phyloP scores from a whole-genome alignment of 2,329 filamentous ascomycete species.

The Colletotrichum liaoningense region DNA sequence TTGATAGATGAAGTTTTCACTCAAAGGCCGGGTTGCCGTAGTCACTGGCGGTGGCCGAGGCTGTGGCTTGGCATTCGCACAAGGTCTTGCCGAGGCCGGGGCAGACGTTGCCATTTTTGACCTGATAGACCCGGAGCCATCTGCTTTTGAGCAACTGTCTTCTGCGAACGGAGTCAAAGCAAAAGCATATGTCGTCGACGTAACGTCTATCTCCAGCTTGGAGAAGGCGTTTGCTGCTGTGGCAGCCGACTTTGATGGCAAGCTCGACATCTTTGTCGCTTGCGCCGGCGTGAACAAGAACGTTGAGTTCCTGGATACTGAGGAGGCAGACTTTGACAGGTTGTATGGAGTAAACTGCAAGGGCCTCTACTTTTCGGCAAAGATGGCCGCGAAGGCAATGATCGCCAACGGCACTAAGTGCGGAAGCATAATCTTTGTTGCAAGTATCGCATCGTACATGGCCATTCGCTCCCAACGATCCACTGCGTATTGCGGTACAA shows the following conservation, averaged over 20 bases:
- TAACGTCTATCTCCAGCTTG: constrained; percentile 11
- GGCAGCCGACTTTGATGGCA: constrained; percentile 41
- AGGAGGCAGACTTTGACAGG: constrained; percentile 24
- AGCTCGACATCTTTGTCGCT: constrained; percentile 48
- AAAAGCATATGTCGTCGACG: constrained; percentile 14
- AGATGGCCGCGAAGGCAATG: constrained; percentile 62
- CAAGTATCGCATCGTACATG: constrained; percentile 64
- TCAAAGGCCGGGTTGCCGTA: constrained; percentile 58
- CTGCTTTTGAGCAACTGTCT: constrained; percentile 1
- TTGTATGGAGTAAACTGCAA: constrained; percentile 22
- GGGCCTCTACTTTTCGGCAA: constrained; percentile 52
- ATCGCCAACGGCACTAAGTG: constrained; percentile 60
- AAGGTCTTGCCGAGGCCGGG: constrained; percentile 27
- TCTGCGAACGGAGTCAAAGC: not conserved
- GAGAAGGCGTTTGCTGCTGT: constrained; percentile 7
- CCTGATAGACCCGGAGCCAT: constrained; percentile 22
- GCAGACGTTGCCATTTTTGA: constrained; percentile 29
- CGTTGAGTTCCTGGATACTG: constrained; percentile 24
- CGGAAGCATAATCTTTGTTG: constrained; percentile 64
- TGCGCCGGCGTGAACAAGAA: constrained; percentile 47
- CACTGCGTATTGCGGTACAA: constrained; percentile 41
- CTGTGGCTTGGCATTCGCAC: constrained; percentile 49
- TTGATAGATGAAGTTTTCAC: constrained; percentile 52
- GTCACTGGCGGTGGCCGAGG: constrained; percentile 60
- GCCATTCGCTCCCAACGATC: constrained; percentile 60